Evolutionary conservation across 1,139 yeast species (phyloP), one percentile per base, ranked within the genome.

Genomic region (Blastobotrys malaysiensis): DNA sequence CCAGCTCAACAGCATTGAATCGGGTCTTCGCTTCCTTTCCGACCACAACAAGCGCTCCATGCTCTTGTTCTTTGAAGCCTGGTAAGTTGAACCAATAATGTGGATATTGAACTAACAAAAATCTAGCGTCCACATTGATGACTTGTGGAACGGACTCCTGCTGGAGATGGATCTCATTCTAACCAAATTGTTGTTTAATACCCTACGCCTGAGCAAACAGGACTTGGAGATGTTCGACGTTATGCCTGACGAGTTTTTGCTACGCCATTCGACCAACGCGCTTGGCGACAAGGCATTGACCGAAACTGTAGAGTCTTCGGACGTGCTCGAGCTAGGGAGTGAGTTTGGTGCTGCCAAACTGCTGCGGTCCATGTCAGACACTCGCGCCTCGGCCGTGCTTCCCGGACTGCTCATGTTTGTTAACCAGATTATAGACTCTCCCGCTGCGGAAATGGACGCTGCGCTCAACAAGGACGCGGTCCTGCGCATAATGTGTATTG

Each of bases 11-110:
- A 13, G 36, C n/a, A 43, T 44, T 27, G 50, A 52, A 21, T 22
- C 19, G 9, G 20, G 45, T 3, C 22, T 14, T 9, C 18, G 31
- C 9, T 20, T 22, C 11, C 16, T 51, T 9, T 18, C 39, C 13
- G 44, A 36, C 26, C 51, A 52, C 44, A 51, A 50, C 43, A 20
- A 31, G 22, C 50, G 54, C 31, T 46, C 48, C 27, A 49, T 59
- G 19, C 43, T 55, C 26, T 18, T 50, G 26, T 59, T 56, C 45
- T 51, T 59, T 43, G 24, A 18, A 27, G 24, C 51, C 48, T 36
- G 60, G 52, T n/a, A 19, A 46, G 18, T 46, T 57, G n/a, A n/a
- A n/a, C 18, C 36, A 55, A 9, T 48, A 49, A 43, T 16, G 18
- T 3, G 4, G 19, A 27, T n/a, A 43, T 5, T 2, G 26, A 4